A percentile compares a stretch with the other conserved stretches of the same genome.
Conservation (phyloP, 164 flowering plant species). For the Stephania yunnanensis region DNA sequence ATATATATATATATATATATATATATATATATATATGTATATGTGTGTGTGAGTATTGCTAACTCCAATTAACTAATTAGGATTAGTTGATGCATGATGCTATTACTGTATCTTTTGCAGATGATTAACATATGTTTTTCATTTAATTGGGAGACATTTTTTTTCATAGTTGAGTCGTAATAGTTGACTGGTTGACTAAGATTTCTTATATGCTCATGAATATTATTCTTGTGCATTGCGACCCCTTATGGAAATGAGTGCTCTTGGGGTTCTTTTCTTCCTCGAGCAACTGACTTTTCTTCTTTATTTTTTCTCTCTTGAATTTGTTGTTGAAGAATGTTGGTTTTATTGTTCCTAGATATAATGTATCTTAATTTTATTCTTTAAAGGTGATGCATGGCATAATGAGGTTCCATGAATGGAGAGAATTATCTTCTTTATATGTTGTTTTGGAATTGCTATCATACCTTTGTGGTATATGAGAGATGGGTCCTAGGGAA, state of each 20-base stretch:
- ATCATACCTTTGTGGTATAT: background rate
- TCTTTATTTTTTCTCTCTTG: conserved; percentile 25
- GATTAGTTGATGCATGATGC: no score
- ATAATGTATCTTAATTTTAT: conserved; percentile 16
- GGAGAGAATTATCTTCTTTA: conserved; percentile 18
- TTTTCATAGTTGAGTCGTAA: background rate
- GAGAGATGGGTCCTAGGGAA: background rate
- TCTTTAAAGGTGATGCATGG: conserved; percentile 22
- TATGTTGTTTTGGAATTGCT: background rate
- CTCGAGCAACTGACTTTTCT: conserved; percentile 77
- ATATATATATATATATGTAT: no score
- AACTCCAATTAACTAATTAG: no score
- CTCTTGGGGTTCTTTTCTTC: conserved; percentile 49
- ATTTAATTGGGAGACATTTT: no score
- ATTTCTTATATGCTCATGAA: background rate
- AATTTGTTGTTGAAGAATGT: conserved; percentile 41
- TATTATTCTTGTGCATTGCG: background rate
- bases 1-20: no score
- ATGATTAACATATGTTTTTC: no score
- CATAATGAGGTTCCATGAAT: conserved; percentile 55
- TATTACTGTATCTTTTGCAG: no score
- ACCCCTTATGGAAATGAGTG: conserved; percentile 38
- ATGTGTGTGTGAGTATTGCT: no score
- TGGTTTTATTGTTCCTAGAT: conserved; percentile 34
- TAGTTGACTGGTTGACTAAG: background rate